A percentile compares a stretch with the other conserved stretches of the same genome.
Conservation (phyloP, 306 rosid genomes). For the Rosa rugosa region DNA sequence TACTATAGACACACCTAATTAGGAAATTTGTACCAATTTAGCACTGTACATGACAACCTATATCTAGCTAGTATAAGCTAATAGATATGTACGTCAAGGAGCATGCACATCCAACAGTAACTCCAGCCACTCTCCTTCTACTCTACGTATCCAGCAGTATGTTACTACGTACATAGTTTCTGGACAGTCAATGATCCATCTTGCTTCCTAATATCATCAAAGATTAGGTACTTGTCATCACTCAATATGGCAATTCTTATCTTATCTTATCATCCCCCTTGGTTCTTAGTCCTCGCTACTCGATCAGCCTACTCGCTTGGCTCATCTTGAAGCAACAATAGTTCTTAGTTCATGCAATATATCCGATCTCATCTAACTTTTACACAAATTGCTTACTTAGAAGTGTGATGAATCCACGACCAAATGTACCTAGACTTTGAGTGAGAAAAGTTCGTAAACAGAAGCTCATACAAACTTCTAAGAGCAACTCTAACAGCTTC, state of each 20-base stretch:
- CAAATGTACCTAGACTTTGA: not conserved
- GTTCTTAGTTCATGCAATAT: not conserved
- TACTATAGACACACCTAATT: not conserved
- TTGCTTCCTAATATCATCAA: not conserved
- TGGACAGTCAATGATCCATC: not conserved
- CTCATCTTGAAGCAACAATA: not conserved
- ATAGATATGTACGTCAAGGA: not conserved
- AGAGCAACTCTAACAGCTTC: too few species aligned
- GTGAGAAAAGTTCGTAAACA: not conserved
- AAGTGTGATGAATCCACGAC: not conserved
- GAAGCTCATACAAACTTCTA: not conserved
- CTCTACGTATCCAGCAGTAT: not conserved
- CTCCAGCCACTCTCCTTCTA: not conserved
- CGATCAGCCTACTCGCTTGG: not conserved
- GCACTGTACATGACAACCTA: not conserved
- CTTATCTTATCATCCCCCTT: not conserved
- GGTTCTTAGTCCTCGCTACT: not conserved
- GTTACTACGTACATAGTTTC: not conserved
- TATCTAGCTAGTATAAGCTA: not conserved
- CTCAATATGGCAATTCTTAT: not conserved
- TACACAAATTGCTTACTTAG: not conserved
- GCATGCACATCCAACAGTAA: not conserved
- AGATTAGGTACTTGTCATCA: conserved; percentile 24
- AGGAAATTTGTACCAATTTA: not conserved
- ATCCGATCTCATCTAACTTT: not conserved